These are phyloP conservation scores for Tricholomella constricta DNA, from an alignment of 768 basidiomycete species.

Conservation along the genomic window DNA sequence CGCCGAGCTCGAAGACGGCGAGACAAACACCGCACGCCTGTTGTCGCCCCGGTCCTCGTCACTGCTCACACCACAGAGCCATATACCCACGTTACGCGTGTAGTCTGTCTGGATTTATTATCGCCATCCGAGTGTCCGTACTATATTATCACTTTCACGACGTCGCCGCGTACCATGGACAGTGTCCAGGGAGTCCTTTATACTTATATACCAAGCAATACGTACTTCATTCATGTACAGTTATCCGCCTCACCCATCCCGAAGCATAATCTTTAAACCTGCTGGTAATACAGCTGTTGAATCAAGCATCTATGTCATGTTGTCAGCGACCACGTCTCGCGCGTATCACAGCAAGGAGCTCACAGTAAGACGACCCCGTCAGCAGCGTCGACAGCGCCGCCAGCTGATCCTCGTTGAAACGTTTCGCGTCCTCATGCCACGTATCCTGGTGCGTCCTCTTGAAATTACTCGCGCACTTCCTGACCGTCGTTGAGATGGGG, in stretches of 20 bases:
- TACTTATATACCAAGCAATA: slow-evolving; percentile 16
- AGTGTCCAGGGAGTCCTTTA: background rate
- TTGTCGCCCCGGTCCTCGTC: slow-evolving; percentile 27
- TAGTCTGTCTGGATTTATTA: slow-evolving; percentile 21
- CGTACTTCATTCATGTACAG: slow-evolving; percentile 18
- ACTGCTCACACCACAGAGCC: slow-evolving; percentile 36
- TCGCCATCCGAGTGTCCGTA: slow-evolving; percentile 6
- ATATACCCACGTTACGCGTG: slow-evolving; percentile 44
- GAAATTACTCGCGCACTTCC: slow-evolving; percentile 78
- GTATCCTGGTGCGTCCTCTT: slow-evolving; percentile 86
- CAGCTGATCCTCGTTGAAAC: slow-evolving; percentile 85
- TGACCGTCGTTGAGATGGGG: slow-evolving; percentile 83
- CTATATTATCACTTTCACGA: background rate
- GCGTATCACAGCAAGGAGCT: slow-evolving; percentile 24
- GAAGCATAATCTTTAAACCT: slow-evolving; percentile 4
- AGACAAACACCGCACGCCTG: slow-evolving; percentile 27
- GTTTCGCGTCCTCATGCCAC: slow-evolving; percentile 86
- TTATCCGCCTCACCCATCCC: slow-evolving; percentile 5
- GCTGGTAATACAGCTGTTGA: slow-evolving; percentile 5
- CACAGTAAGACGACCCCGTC: slow-evolving; percentile 84
- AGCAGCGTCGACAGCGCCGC: slow-evolving; percentile 80
- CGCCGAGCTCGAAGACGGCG: slow-evolving; percentile 44
- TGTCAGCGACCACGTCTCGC: slow-evolving; percentile 12
- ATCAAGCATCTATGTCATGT: slow-evolving; percentile 20
- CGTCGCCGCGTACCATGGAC: slow-evolving; percentile 1